A percentile compares a stretch with the other conserved stretches of the same genome.
Evolutionary conservation across 1,284 basidiomycete species (phyloP).

Genomic region (Phlebopus sp.): DNA sequence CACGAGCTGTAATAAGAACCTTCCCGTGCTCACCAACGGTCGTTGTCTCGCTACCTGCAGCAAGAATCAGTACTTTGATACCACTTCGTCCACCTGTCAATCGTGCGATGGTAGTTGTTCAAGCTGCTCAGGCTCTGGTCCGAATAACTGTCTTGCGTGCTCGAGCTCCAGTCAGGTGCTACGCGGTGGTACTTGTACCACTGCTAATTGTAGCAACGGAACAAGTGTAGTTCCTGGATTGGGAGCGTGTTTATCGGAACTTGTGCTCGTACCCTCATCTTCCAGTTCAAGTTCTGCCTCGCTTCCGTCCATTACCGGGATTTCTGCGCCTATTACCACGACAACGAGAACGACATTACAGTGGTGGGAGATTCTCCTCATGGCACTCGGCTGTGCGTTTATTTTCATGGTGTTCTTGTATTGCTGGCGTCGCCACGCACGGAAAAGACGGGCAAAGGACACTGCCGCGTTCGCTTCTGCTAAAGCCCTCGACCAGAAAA

Average conservation of each 20-base stretch:
- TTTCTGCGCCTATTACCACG: conserved; percentile 44
- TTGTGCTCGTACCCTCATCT: conserved; percentile 54
- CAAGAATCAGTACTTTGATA: conserved; percentile 69
- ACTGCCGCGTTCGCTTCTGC: conserved; percentile 64
- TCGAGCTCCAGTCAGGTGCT: conserved; percentile 59
- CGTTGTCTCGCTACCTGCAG: conserved; percentile 75
- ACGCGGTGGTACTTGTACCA: conserved; percentile 58
- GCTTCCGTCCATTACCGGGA: conserved; percentile 55
- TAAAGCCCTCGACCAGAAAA: conserved; percentile 48
- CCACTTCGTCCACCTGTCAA: conserved; percentile 57
- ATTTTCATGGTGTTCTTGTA: conserved; percentile 66
- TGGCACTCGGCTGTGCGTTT: conserved; percentile 75
- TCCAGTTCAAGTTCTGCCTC: conserved; percentile 46
- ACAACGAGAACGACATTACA: conserved; percentile 39
- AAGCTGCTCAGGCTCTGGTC: conserved; percentile 66
- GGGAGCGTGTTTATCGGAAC: conserved; percentile 72
- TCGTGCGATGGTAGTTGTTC: conserved; percentile 71
- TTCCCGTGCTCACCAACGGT: conserved; percentile 69
- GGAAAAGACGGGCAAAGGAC: conserved; percentile 59
- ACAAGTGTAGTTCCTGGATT: conserved; percentile 60
- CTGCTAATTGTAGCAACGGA: conserved; percentile 54
- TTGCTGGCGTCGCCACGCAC: conserved; percentile 65
- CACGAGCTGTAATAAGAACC: conserved; percentile 59
- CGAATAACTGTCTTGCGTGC: conserved; percentile 71
- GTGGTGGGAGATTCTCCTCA: conserved; percentile 83